Evolutionary conservation across 305 asterid genomes (phyloP), one percentile per base, ranked within the genome.

Genomic region (Withania somnifera): DNA sequence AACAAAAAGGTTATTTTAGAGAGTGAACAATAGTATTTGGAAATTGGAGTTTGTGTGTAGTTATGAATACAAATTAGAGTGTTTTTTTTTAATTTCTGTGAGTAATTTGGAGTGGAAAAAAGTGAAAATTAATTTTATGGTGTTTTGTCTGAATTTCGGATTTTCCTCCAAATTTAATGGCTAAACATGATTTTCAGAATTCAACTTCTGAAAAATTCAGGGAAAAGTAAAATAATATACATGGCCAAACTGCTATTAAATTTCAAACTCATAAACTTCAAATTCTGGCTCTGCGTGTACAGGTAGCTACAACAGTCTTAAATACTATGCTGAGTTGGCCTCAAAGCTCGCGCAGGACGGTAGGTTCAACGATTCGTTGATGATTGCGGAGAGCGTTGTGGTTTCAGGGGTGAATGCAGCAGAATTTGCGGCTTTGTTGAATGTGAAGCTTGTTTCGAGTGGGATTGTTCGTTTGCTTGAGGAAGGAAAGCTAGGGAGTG

Each of bases 301-400:
- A 32, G 51, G 81, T 7, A 77, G 20, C 83, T 69, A 86, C 79
- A 87, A 73, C 10, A 82, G 87, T 82, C 86, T 89, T n/a, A 85
- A 81, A 68, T 87, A 92, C 90, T 85, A 92, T 88, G 89, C 97
- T 28, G 90, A 92, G 66, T 84, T 94, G 28, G 97, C 97, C 19
- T 91, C 97, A 6, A 92, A 92, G 87, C 91, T 93, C 78, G 95
- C 94, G 1, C 89, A 87, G 68, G 93, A 90, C 11, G 99, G 98
- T 68, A 89, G 90, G 88, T 92, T 95, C 76, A 84, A 82, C 36
- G 98, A 93, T 45, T 95, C 92, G 34, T 71, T 95, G 61, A 91
- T 89, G 96, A 86, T 95, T 50, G 88, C 87, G 22, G 98, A 95
- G 82, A 89, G 86, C 82, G 84, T 86, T 80, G 89, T 89, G 40